A percentile compares a stretch with the other conserved stretches of the same genome.
Conservation (phyloP, 305 asterid genomes). For the Fraxinus ornus region DNA sequence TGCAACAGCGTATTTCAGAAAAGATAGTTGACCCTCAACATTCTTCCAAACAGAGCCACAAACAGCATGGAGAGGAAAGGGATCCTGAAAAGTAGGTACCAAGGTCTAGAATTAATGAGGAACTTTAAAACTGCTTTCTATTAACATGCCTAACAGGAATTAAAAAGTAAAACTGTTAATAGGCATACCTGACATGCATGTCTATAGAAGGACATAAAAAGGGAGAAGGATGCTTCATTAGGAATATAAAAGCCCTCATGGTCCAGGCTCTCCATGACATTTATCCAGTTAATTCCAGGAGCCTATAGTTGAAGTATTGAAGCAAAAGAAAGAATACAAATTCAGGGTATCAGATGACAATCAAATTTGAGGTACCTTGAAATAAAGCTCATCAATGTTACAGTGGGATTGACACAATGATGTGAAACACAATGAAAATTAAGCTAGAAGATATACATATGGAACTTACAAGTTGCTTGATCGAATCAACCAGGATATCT, state of each 20-base stretch:
- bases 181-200: conserved; percentile 75
- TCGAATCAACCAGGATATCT: conserved; percentile 76
- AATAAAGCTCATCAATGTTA: neutral
- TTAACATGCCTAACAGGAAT: conserved; percentile 4
- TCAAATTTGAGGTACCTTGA: neutral
- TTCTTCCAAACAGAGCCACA: conserved; percentile 95
- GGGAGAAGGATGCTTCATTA: conserved; percentile 71
- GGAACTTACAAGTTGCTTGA: conserved; percentile 79
- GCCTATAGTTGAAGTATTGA: conserved; percentile 47
- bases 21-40: conserved; percentile 95
- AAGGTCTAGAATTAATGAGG: neutral
- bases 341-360: neutral
- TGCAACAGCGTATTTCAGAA: conserved; percentile 76
- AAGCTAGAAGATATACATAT: conserved; percentile 4
- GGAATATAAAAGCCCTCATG: conserved; percentile 87
- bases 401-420: neutral
- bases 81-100: conserved; percentile 50
- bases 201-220: conserved; percentile 77
- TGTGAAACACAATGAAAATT: neutral
- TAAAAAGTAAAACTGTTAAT: neutral
- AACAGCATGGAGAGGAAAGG: conserved; percentile 83
- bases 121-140: neutral
- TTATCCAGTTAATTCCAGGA: conserved; percentile 73
- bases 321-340: neutral
- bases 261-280: conserved; percentile 80